Evolutionary conservation across 306 rosid genomes (phyloP), one percentile per base, ranked within the genome.

Genomic region (Trifolium subterraneum): DNA sequence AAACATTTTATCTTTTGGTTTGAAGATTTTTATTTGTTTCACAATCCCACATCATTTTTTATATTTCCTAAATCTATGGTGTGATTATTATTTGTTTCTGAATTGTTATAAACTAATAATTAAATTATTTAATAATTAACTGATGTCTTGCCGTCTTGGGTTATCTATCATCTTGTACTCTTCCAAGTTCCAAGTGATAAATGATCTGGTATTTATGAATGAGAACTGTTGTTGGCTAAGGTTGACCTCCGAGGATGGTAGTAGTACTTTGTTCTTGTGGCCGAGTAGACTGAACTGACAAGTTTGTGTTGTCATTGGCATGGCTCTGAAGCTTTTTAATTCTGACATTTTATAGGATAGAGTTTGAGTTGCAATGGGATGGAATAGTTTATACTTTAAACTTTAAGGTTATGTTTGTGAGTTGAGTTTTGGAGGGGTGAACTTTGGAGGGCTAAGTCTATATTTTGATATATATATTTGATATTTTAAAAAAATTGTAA

Each of bases 1-100:
- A 25, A 67, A 45, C 10, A 47, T 48, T 36, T 41, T 64, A 54
- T 78, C 16, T 29, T 42, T 65, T 33, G 63, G 35, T 66, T 65
- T 23, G 5, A 55, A 66, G 27, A 22, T 31, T 18, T 63, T 64
- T 29, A 25, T 25, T 25, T 25, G 29, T 25, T 62, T 65, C 58
- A 48, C 63, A 36, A 33, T 75, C 64, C 60, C 4, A 25, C 29
- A 25, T 25, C 60, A 10, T 73, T 70, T 51, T 12, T 66, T 72
- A 18, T 36, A 15, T 68, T 70, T 64, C 22, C 67, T 63, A 20
- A 29, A 38, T 47, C 8, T 55, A 36, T 47, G 54, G 55, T 51
- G 16, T 61, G 3, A 15, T 5, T 52, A 70, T 36, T 60, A 14
- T 56, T 47, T 3, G 12, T 60, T 47, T 68, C 31, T 54, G n/a